Percentiles rank a stretch among this genome's conserved stretches.
Evolutionary conservation across 805 yeast species (phyloP).

Genomic region (Ogataea trehalophila): DNA sequence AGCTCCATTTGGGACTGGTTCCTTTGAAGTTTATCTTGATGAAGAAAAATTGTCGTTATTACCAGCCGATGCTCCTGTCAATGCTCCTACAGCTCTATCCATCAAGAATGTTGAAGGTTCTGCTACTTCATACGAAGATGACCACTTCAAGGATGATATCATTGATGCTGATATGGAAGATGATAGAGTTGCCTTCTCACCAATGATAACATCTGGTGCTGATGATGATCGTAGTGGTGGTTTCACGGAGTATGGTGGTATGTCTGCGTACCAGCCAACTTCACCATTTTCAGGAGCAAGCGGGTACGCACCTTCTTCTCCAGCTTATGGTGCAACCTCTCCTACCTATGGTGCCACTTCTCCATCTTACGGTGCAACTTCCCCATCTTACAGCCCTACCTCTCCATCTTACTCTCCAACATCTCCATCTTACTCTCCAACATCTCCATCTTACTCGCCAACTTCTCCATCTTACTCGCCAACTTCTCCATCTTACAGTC

Average conservation of each 20-base stretch:
- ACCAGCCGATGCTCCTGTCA: constrained; percentile 43
- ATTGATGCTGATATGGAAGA: constrained; percentile 41
- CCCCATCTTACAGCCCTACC: constrained; percentile 51
- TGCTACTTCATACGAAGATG: constrained; percentile 84
- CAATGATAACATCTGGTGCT: constrained; percentile 81
- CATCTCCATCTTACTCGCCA: constrained; percentile 57
- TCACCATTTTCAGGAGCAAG: constrained; percentile 52
- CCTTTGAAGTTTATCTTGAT: constrained; percentile 92
- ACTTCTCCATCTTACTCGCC: constrained; percentile 70
- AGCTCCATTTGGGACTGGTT: constrained; percentile 98
- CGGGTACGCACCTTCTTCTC: constrained; percentile 47
- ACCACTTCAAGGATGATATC: constrained; percentile 60
- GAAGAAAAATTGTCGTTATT: constrained; percentile 73
- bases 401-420: constrained; percentile 71
- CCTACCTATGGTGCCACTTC: constrained; percentile 52
- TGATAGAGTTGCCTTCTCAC: constrained; percentile 80
- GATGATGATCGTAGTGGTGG: constrained; percentile 75
- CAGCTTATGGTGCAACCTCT: constrained; percentile 50
- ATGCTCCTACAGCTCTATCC: constrained; percentile 36
- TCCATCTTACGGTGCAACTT: constrained; percentile 46
- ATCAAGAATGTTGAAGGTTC: constrained; percentile 62
- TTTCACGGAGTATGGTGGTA: constrained; percentile 82
- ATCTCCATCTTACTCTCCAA: constrained; percentile 67
- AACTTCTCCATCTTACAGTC: constrained; percentile 65
- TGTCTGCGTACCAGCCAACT: constrained; percentile 40